Percentiles rank a stretch among this genome's conserved stretches.
Conservation (phyloP, 108 stramenopile species). For the Discostella stelligeroides region DNA sequence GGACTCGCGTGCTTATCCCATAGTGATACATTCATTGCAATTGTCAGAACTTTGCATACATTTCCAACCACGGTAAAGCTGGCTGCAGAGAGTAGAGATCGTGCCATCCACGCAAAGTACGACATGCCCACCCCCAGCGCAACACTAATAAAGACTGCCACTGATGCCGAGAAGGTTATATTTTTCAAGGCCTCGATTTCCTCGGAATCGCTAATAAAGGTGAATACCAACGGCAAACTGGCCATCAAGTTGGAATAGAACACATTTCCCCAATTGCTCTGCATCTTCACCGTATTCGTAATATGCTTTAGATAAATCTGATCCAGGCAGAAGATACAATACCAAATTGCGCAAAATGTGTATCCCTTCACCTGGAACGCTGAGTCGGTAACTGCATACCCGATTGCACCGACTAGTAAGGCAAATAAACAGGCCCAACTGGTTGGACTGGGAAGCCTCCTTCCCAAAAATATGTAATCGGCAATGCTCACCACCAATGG, state of each 20-base stretch:
- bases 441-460: slow-evolving; percentile 50
- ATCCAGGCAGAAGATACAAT: slow-evolving; percentile 61
- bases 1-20: slow-evolving; percentile 72
- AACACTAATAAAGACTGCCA: slow-evolving; percentile 56
- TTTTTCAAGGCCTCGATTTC: slow-evolving; percentile 51
- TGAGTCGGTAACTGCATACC: slow-evolving; percentile 59
- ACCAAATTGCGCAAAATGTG: slow-evolving; percentile 62
- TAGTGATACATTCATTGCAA: slow-evolving; percentile 55
- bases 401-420: slow-evolving; percentile 49
- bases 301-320: slow-evolving; percentile 76
- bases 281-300: slow-evolving; percentile 72
- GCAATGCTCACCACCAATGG: slow-evolving; percentile 57
- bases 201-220: slow-evolving; percentile 38
- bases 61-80: slow-evolving; percentile 72
- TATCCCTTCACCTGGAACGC: slow-evolving; percentile 58
- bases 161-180: slow-evolving; percentile 27
- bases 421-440: slow-evolving; percentile 49
- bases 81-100: slow-evolving; percentile 62
- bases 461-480: slow-evolving; percentile 60
- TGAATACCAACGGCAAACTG: slow-evolving; percentile 53
- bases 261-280: slow-evolving; percentile 68
- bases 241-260: slow-evolving; percentile 71
- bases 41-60: slow-evolving; percentile 64
- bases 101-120: slow-evolving; percentile 69
- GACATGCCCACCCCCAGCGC: slow-evolving; percentile 61